phyloP scores from a whole-genome alignment of 2,329 filamentous ascomycete genomes.

The Beauveria varroae region DNA sequence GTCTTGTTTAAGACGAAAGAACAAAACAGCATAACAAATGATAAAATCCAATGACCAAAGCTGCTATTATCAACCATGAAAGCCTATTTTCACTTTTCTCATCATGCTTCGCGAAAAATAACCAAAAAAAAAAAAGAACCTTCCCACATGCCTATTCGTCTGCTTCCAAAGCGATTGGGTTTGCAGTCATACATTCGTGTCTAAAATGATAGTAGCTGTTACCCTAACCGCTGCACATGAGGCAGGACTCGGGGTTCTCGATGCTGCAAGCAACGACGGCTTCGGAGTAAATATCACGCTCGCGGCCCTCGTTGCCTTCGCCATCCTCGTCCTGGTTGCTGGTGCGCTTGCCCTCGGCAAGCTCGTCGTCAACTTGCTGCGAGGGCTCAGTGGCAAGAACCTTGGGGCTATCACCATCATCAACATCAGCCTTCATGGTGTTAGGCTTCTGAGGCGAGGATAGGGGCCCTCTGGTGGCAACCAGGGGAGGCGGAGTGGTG shows the following conservation, averaged over 20 bases:
- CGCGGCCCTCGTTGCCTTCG: constrained; percentile 65
- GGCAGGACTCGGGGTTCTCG: constrained; percentile 87
- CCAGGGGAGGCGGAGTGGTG: constrained; percentile 52
- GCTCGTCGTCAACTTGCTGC: constrained; percentile 55
- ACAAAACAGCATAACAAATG: not conserved
- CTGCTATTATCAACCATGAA: constrained; percentile 1
- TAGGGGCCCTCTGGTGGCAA: constrained; percentile 34
- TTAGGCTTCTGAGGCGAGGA: constrained; percentile 55
- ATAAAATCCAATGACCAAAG: not conserved
- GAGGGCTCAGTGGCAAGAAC: constrained; percentile 65
- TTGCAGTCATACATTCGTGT: constrained; percentile 22
- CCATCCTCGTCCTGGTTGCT: constrained; percentile 67
- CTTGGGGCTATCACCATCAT: constrained; percentile 74
- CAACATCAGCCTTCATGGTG: constrained; percentile 68
- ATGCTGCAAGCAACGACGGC: constrained; percentile 93
- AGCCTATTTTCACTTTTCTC: not conserved
- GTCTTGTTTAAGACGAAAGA: not conserved
- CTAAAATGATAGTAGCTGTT: not conserved
- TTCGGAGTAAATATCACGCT: constrained; percentile 92
- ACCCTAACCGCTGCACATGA: constrained; percentile 91
- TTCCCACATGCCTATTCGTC: constrained; percentile 18
- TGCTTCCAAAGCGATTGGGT: constrained; percentile 9
- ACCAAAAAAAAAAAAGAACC: constrained; percentile 11
- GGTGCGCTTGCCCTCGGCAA: constrained; percentile 55
- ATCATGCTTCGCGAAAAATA: not conserved